phyloP scores from a whole-genome alignment of 371 early-diverging fungal genomes.

The Parasitella parasitica region DNA sequence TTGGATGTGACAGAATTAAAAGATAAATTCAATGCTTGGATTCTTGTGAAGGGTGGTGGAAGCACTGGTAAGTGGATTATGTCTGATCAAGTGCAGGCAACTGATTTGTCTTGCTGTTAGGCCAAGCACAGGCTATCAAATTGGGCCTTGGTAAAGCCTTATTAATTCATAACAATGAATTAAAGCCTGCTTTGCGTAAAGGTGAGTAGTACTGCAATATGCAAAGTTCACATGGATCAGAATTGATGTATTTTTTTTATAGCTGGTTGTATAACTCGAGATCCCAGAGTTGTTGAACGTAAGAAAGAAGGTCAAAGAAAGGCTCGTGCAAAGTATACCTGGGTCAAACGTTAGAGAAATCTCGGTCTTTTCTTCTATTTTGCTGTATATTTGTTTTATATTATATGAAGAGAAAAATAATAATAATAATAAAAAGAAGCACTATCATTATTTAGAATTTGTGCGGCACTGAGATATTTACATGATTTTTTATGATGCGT shows the following conservation, averaged over 20 bases:
- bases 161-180: conserved; percentile 64
- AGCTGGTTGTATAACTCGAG: conserved; percentile 78
- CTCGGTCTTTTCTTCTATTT: not conserved
- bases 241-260: not conserved
- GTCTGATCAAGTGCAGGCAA: not conserved
- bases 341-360: conserved; percentile 53
- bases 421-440: conserved; percentile 1
- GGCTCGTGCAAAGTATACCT: conserved; percentile 93
- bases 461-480: too few relatives aligned
- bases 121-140: conserved; percentile 88
- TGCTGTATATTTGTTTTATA: conserved; percentile 5
- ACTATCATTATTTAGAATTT: not conserved
- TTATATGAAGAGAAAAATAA: not conserved
- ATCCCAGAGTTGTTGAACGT: conserved; percentile 91
- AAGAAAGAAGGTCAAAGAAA: conserved; percentile 97
- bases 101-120: conserved; percentile 22
- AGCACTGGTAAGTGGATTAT: conserved; percentile 55
- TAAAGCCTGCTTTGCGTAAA: conserved; percentile 61
- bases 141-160: conserved; percentile 84
- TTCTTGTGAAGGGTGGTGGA: conserved; percentile 86
- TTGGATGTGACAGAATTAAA: conserved; percentile 64
- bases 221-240: not conserved
- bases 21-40: conserved; percentile 88
- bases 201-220: conserved; percentile 39
- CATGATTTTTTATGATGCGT: too few relatives aligned